These are phyloP conservation scores for Aspergillus diversus DNA, from an alignment of 495 filamentous ascomycete genomes.

Conservation along the genomic window DNA sequence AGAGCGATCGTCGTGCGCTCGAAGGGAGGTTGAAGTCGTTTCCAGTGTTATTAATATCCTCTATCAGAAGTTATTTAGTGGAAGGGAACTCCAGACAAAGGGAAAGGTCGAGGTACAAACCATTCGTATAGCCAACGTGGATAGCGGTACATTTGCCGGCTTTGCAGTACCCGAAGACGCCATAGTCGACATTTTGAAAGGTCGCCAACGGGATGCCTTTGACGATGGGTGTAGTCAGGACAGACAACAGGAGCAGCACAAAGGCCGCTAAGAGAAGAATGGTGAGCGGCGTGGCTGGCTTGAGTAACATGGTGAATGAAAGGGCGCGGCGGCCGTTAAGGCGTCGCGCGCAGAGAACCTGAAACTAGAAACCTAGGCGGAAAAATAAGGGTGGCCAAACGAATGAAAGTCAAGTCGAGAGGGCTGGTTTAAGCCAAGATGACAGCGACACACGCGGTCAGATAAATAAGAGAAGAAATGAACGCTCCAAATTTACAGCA, in stretches of 20 bases:
- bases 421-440: conserved; percentile 7
- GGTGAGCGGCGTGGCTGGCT: conserved; percentile 90
- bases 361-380: conserved; percentile 3
- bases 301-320: conserved; percentile 60
- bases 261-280: conserved; percentile 86
- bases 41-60: conserved; percentile 45
- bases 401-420: conserved; percentile 4
- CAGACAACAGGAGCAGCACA: conserved; percentile 80
- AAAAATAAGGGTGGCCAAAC: conserved; percentile 3
- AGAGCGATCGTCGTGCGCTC: conserved; percentile 78
- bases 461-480: background rate
- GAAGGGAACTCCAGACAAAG: conserved; percentile 14
- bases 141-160: conserved; percentile 66
- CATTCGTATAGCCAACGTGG: conserved; percentile 81
- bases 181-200: conserved; percentile 77
- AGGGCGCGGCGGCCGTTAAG: conserved; percentile 22
- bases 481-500: conserved; percentile 17
- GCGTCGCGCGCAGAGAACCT: conserved; percentile 8
- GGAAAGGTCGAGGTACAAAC: conserved; percentile 56
- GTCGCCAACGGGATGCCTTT: conserved; percentile 80
- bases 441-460: conserved; percentile 19
- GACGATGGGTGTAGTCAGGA: conserved; percentile 91
- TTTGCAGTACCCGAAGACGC: conserved; percentile 90
- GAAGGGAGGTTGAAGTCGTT: conserved; percentile 75
- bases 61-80: conserved; percentile 30